A percentile compares a stretch with the other conserved stretches of the same genome.
These are phyloP conservation scores for Wallacemonas sp. DNA, from an alignment of 208 protist genomes.

Conservation along the genomic window DNA sequence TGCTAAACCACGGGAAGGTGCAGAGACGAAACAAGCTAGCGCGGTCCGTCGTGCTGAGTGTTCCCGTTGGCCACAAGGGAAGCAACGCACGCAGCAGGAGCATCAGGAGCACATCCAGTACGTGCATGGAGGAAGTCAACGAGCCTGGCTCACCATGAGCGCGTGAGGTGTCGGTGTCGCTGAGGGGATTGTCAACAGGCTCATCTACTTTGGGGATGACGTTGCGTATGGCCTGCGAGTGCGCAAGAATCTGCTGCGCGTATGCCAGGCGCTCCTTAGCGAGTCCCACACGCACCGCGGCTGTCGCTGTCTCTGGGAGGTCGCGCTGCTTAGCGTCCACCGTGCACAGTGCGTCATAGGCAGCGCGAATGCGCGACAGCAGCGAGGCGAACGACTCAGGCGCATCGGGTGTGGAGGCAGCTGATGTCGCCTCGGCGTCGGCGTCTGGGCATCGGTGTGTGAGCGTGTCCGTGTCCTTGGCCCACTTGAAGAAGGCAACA, in stretches of 20 bases:
- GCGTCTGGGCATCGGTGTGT: too few species aligned
- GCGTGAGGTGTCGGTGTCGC: neutral
- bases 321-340: neutral
- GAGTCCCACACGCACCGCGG: neutral
- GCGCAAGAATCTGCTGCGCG: neutral
- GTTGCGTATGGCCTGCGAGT: neutral
- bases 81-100: conserved; percentile 25
- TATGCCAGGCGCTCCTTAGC: neutral
- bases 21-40: conserved; percentile 8
- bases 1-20: conserved; percentile 12
- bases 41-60: neutral
- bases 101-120: conserved; percentile 19
- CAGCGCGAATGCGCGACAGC: neutral
- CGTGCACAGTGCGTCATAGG: neutral
- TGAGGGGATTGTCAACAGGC: neutral
- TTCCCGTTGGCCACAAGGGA: conserved; percentile 1
- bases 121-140: conserved; percentile 12
- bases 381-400: neutral
- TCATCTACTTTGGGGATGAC: conserved; percentile 10
- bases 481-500: conserved; percentile 41
- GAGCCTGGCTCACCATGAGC: neutral
- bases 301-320: neutral
- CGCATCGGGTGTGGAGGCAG: too few species aligned
- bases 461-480: conserved; percentile 25
- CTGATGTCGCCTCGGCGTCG: too few species aligned